Percentiles rank a stretch among this genome's conserved stretches.
Evolutionary conservation across 1,284 basidiomycete species (phyloP).

Genomic region (Psilocybe mexicana): DNA sequence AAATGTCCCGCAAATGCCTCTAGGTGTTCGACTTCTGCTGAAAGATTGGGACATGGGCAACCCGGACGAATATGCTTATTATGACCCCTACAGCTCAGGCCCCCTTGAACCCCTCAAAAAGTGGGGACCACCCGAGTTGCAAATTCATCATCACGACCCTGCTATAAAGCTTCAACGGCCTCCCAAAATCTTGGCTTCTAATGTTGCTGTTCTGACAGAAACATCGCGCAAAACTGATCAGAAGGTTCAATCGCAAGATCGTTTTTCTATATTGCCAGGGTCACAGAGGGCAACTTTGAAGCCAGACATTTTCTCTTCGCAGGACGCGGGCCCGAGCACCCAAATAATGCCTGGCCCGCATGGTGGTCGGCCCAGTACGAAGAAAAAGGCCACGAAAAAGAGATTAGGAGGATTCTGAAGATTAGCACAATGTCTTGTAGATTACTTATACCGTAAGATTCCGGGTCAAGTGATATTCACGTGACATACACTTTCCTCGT

Average conservation of each 20-base stretch:
- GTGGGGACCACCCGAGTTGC: constrained; percentile 3
- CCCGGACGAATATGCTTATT: constrained; percentile 50
- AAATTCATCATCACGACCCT: constrained; percentile 8
- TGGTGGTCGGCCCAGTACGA: constrained; percentile 58
- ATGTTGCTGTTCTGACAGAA: constrained; percentile 7
- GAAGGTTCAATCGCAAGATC: constrained; percentile 17
- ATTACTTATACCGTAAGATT: not conserved
- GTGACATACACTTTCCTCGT: constrained; percentile 22
- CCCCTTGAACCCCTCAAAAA: not conserved
- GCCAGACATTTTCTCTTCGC: constrained; percentile 30
- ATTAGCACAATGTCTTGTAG: no score
- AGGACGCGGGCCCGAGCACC: constrained; percentile 57
- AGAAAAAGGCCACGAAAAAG: constrained; percentile 68
- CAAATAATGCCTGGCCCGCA: constrained; percentile 72
- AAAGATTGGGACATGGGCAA: constrained; percentile 67
- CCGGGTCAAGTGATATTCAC: constrained; percentile 32
- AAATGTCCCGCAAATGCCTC: constrained; percentile 30
- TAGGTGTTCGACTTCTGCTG: constrained; percentile 61
- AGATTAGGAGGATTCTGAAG: constrained; percentile 72
- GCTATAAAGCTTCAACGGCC: constrained; percentile 31
- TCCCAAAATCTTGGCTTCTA: constrained; percentile 36
- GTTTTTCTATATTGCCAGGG: constrained; percentile 8
- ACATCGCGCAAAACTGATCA: constrained; percentile 14
- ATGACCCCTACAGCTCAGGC: constrained; percentile 52
- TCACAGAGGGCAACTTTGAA: constrained; percentile 1